Conservation (phyloP, 176 grass and related monocot genomes). For the Oryza coarctata region DNA sequence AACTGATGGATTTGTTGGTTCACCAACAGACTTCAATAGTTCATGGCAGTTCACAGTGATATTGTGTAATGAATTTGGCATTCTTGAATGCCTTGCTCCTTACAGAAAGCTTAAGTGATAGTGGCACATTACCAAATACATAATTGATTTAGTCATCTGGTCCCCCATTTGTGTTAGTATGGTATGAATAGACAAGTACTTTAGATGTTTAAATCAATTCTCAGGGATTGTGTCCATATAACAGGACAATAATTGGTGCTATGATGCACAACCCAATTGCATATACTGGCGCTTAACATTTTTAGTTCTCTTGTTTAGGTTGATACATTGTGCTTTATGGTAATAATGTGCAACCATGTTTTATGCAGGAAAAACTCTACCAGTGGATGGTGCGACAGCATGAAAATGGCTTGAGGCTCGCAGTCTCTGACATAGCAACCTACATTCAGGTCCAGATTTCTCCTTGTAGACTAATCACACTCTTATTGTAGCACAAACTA, state of each 20-base stretch:
- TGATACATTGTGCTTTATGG: neutral
- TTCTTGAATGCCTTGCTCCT: neutral
- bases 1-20: neutral
- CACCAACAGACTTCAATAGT: neutral
- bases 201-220: neutral
- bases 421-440: conserved; percentile 24
- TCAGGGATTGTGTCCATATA: neutral
- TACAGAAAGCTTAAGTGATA: neutral
- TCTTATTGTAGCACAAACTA: neutral
- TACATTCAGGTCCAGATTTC: conserved; percentile 28
- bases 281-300: neutral
- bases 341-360: neutral
- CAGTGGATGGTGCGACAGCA: conserved; percentile 31
- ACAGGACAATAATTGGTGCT: neutral
- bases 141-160: neutral
- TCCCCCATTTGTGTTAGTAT: neutral
- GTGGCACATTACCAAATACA: neutral
- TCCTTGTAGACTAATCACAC: neutral
- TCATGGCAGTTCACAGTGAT: neutral
- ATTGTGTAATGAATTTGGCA: neutral
- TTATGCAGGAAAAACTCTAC: conserved; percentile 37
- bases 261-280: neutral
- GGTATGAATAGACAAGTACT: neutral
- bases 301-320: neutral
- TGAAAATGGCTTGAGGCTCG: conserved; percentile 11